Evolutionary conservation across 2,329 filamentous ascomycete species (phyloP).

Genomic region (Sporothrix luriei): DNA sequence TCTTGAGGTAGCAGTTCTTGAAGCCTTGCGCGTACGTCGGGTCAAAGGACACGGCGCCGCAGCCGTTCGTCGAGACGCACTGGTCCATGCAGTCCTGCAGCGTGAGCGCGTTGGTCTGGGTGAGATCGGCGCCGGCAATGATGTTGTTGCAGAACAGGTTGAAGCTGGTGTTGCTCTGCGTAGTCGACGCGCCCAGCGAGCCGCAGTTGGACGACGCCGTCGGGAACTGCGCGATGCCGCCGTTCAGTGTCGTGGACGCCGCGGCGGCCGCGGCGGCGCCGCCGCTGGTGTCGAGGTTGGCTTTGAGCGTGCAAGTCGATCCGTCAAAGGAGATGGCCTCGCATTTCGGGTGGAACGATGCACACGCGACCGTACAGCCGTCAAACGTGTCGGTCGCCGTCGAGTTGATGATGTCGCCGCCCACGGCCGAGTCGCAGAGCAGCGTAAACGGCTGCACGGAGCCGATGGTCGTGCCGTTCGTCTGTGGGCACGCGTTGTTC

Average conservation of each 20-base stretch:
- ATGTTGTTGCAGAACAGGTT: conserved; percentile 38
- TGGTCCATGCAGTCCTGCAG: conserved; percentile 41
- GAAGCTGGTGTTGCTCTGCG: conserved; percentile 7
- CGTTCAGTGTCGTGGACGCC: conserved; percentile 36
- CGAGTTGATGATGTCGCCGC: conserved; percentile 37
- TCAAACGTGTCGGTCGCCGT: conserved; percentile 36
- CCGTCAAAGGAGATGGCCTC: conserved; percentile 39
- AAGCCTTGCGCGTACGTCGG: conserved; percentile 39
- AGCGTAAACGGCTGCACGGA: conserved; percentile 39
- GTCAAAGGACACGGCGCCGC: conserved; percentile 40
- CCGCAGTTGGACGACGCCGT: conserved; percentile 40
- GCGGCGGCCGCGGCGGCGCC: conserved; percentile 27
- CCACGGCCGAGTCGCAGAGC: conserved; percentile 38
- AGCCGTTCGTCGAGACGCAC: conserved; percentile 38
- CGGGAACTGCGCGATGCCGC: conserved; percentile 40
- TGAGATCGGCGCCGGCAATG: conserved; percentile 39
- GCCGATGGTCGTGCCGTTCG: conserved; percentile 40
- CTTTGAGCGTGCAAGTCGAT: conserved; percentile 39
- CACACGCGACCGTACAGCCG: conserved; percentile 41
- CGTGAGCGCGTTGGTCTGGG: conserved; percentile 40
- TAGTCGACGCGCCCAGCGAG: conserved; percentile 35
- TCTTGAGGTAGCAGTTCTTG: conserved; percentile 44
- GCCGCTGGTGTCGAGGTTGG: conserved; percentile 32
- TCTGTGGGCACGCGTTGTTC: conserved; percentile 37
- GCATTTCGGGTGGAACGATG: conserved; percentile 42